Percentiles rank a stretch among this genome's conserved stretches.
phyloP scores from a whole-genome alignment of 2,329 filamentous ascomycete genomes.

The Fusarium siculi region DNA sequence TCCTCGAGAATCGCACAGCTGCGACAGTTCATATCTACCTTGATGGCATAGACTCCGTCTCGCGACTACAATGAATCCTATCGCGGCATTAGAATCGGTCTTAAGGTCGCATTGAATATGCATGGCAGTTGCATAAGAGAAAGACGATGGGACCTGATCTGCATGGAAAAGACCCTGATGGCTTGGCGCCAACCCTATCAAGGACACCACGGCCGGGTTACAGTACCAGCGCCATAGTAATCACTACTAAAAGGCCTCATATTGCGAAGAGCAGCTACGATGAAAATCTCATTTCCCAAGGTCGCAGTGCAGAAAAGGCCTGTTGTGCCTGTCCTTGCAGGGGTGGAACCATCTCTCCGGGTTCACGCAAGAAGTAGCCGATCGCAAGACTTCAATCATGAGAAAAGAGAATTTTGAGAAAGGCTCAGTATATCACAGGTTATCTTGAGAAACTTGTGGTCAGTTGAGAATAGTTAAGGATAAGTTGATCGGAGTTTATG shows the following conservation, averaged over 20 bases:
- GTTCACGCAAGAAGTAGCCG: background rate
- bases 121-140: background rate
- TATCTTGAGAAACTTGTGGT: too few species aligned
- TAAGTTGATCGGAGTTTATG: fast-evolving
- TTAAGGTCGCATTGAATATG: background rate
- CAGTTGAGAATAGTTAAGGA: fast-evolving
- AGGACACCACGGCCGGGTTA: background rate
- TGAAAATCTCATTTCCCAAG: too few species aligned
- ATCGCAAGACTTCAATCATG: background rate
- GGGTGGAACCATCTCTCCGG: background rate
- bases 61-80: fast-evolving
- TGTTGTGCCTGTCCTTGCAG: background rate
- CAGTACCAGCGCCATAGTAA: too few species aligned
- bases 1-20: fast-evolving
- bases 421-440: too few species aligned
- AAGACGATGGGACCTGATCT: background rate
- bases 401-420: fast-evolving
- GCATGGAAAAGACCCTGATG: background rate
- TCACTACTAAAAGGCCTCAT: too few species aligned
- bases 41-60: background rate
- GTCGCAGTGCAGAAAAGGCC: background rate
- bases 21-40: background rate
- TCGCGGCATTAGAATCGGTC: background rate
- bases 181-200: background rate
- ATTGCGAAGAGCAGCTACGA: too few species aligned